Base-by-base conservation (phyloP, 495 filamentous ascomycete species). In the Cudoniella acicularis region DNA sequence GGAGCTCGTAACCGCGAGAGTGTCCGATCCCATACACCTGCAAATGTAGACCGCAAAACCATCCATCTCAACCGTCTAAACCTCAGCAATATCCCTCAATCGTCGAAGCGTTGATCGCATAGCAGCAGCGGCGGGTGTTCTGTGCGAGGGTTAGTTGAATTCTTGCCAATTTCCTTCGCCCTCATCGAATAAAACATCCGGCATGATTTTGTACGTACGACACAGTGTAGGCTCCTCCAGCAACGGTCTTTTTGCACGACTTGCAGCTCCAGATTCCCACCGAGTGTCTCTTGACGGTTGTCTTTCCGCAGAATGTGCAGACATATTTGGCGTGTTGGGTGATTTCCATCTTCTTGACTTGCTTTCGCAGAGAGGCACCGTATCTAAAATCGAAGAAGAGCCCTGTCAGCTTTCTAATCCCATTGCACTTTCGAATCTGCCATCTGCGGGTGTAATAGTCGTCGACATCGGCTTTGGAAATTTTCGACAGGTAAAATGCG, bases 261-360 rank as follows among this genome's bases (percentile, higher is more conserved):
- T 83, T 88, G 87, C 94, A 98, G 75, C 86, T 82, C 94, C 94
- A 97, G 83, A 98, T 98, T 69, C 94, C 95, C 67, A 95, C 90
- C 54, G 91, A 84, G 64, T 90, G 79, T 64, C 94, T 85, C 84
- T 94, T 94, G 67, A 98, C 94, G 61, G 87, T 88, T 77, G 83
- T 87, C 84, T 96, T 96, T 66, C 92, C 93, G 86, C 93, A 96
- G 83, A 89, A 91, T 63, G 88, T 93, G 83, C 87, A 90, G 57
- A 80, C 85, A 83, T 97, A 97, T 74, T 86, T 83, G 76, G 91
- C 90, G 84, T 97, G 93, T 77, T 98, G 93, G 56, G 88, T 86
- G 72, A 96, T 87, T 88, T 98, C 94, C 89, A 97, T 96, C 87
- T 96, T 96, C 90, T 98, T 98, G 73, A 98, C 90, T 77, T 97